Conservation (phyloP, 441 rosid species). For the Sinapis alba region DNA sequence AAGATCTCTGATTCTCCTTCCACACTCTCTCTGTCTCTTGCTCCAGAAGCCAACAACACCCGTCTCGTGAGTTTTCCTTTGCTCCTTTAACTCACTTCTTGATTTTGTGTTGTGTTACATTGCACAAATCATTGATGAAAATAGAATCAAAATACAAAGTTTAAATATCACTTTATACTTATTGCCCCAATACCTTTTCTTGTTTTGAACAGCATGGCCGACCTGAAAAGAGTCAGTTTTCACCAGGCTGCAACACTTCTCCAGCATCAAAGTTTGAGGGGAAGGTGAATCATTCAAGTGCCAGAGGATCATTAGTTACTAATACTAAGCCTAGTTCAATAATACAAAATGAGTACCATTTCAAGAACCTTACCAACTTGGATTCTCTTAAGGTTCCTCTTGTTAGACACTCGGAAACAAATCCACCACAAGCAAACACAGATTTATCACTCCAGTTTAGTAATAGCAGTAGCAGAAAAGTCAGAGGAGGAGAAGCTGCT, state of each 20-base stretch:
- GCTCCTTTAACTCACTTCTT: not conserved
- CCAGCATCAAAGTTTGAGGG: conserved; percentile 35
- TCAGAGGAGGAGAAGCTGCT: conserved; percentile 34
- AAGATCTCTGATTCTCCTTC: conserved; percentile 48
- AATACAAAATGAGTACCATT: conserved; percentile 33
- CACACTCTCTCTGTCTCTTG: conserved; percentile 44
- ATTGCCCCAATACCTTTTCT: not conserved
- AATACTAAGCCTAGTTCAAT: conserved; percentile 39
- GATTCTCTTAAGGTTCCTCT: conserved; percentile 45
- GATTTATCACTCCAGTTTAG: conserved; percentile 46
- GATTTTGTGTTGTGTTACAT: conserved; percentile 17
- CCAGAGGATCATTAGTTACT: conserved; percentile 38
- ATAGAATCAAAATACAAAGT: not conserved
- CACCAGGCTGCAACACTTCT: conserved; percentile 28
- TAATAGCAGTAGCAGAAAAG: conserved; percentile 32
- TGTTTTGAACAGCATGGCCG: conserved; percentile 27
- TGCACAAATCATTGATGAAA: conserved; percentile 7
- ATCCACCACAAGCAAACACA: conserved; percentile 41
- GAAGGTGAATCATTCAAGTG: conserved; percentile 29
- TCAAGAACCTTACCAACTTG: conserved; percentile 43
- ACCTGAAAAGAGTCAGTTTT: conserved; percentile 32
- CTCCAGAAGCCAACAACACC: conserved; percentile 23
- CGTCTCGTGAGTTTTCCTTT: conserved; percentile 22
- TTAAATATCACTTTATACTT: not conserved
- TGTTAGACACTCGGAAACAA: conserved; percentile 36